A percentile compares a stretch with the other conserved stretches of the same genome.
Conservation (phyloP, 1,284 basidiomycete genomes). For the Rhodotorula sp. region DNA sequence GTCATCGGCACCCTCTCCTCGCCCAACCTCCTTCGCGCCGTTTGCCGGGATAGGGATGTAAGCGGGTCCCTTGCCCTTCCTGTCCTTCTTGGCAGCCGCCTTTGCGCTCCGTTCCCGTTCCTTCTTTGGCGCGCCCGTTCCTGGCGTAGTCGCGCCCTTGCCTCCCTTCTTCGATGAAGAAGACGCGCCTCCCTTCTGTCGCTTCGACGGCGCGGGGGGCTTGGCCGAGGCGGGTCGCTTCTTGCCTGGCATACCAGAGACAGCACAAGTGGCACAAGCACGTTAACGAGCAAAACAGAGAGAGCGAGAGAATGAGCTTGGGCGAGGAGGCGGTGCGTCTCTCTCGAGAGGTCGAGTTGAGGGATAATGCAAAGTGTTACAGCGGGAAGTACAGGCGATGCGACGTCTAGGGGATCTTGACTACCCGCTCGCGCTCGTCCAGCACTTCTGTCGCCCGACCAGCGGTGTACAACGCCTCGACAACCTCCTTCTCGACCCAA, state of each 20-base stretch:
- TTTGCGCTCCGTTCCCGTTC: not conserved
- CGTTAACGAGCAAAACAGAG: not conserved
- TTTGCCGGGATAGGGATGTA: slow-evolving; percentile 21
- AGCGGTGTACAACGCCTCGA: slow-evolving; percentile 68
- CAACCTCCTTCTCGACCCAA: slow-evolving; percentile 74
- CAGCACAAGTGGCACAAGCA: not conserved
- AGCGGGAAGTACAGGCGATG: not conserved
- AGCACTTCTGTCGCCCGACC: slow-evolving; percentile 44
- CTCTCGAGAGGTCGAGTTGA: not conserved
- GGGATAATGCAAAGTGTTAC: not conserved
- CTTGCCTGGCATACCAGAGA: slow-evolving; percentile 26
- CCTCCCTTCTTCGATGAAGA: not conserved
- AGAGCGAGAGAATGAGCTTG: slow-evolving; percentile 1
- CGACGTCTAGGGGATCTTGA: slow-evolving; percentile 18
- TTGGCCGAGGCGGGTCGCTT: slow-evolving; percentile 25
- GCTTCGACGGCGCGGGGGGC: slow-evolving; percentile 27
- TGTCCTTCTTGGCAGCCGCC: slow-evolving; percentile 31
- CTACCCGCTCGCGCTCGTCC: slow-evolving; percentile 45
- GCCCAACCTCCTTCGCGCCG: not conserved
- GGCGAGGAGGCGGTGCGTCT: slow-evolving; percentile 4
- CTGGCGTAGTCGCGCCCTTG: not conserved
- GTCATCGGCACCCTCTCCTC: slow-evolving; percentile 6
- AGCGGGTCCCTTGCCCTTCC: slow-evolving; percentile 38
- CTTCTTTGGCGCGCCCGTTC: not conserved
- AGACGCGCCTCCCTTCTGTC: slow-evolving; percentile 22